Conservation (phyloP, 768 basidiomycete genomes). For the Podaxis sp. region DNA sequence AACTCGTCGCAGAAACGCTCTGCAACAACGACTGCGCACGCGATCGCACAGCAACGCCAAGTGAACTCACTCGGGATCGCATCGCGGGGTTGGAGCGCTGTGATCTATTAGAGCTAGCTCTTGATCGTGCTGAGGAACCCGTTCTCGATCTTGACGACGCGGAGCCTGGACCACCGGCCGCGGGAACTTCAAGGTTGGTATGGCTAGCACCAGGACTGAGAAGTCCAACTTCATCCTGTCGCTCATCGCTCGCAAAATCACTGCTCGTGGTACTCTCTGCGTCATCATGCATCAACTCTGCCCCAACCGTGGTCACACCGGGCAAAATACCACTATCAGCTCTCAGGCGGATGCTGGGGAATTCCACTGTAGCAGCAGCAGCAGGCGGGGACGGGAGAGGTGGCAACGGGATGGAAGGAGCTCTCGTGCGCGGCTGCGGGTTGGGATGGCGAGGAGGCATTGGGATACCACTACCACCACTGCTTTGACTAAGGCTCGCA, state of each 20-base stretch:
- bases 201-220: slow-evolving; percentile 17
- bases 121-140: slow-evolving; percentile 17
- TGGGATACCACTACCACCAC: slow-evolving; percentile 28
- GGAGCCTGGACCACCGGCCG: neutral
- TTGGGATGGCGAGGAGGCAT: slow-evolving; percentile 40
- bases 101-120: slow-evolving; percentile 2
- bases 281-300: slow-evolving; percentile 28
- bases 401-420: slow-evolving; percentile 28
- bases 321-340: slow-evolving; percentile 15
- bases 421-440: slow-evolving; percentile 15
- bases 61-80: slow-evolving; percentile 41
- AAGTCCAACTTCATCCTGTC: slow-evolving; percentile 23
- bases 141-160: slow-evolving; percentile 13
- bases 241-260: slow-evolving; percentile 2
- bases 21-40: slow-evolving; percentile 67
- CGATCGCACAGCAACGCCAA: slow-evolving; percentile 47
- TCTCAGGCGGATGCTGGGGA: slow-evolving; percentile 7
- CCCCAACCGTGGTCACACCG: slow-evolving; percentile 13
- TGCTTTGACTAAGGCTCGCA: slow-evolving; percentile 30
- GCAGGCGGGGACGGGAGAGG: slow-evolving; percentile 8
- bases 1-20: slow-evolving; percentile 46
- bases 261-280: slow-evolving; percentile 5
- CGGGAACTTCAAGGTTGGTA: slow-evolving; percentile 10
- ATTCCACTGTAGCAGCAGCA: slow-evolving; percentile 17
- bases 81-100: slow-evolving; percentile 14